phyloP scores from a whole-genome alignment of 2,329 filamentous ascomycete species.

The Cytospora chrysosperma region DNA sequence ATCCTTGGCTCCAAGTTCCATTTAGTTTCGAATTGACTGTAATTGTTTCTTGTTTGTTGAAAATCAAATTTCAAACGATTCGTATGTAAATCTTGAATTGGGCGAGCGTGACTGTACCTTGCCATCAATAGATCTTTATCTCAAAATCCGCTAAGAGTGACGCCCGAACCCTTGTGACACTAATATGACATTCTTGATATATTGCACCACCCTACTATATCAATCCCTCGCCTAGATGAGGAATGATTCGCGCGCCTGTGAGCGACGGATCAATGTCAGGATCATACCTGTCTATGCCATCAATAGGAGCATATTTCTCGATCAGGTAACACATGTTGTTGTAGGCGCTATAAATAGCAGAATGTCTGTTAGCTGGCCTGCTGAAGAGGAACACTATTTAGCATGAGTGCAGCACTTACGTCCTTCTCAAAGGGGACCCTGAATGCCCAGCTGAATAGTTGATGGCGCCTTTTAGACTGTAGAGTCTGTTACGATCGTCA shows the following conservation, averaged over 20 bases:
- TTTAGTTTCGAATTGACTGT: no score
- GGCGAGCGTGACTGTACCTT: no score
- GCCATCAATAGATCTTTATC: no score
- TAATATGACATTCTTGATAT: neutral
- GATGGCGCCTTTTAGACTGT: slow-evolving; percentile 3
- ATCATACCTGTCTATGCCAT: slow-evolving; percentile 25
- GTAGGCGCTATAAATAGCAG: slow-evolving; percentile 15
- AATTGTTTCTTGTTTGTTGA: no score
- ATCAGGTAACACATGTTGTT: slow-evolving; percentile 27
- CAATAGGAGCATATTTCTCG: slow-evolving; percentile 26
- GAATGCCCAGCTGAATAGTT: slow-evolving; percentile 5
- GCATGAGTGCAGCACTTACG: neutral
- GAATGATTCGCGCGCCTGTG: slow-evolving; percentile 9
- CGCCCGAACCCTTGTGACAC: no score
- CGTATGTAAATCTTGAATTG: no score
- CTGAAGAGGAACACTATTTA: neutral
- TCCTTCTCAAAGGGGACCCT: neutral
- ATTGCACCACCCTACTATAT: neutral
- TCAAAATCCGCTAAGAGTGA: no score
- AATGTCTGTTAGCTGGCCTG: neutral
- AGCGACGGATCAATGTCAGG: slow-evolving; percentile 19
- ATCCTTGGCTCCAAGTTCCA: no score
- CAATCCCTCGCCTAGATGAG: neutral
- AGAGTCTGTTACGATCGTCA: slow-evolving; percentile 19
- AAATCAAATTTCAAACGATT: no score